Percentiles rank a stretch among this genome's conserved stretches.
These are phyloP conservation scores for Brassica rapa DNA, from an alignment of 345 rosid species.

Conservation along the genomic window DNA sequence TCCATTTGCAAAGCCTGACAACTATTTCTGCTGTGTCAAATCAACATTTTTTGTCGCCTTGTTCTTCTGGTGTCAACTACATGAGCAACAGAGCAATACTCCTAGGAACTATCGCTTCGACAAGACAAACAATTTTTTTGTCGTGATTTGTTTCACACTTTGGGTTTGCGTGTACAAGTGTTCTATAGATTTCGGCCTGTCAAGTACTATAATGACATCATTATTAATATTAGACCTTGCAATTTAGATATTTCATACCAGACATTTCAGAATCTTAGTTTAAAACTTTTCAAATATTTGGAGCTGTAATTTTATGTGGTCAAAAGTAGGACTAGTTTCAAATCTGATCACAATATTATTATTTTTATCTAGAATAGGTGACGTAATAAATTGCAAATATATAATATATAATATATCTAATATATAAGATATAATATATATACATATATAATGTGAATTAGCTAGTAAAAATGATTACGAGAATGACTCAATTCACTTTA, in stretches of 20 bases:
- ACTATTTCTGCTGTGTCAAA: background rate
- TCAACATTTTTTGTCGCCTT: background rate
- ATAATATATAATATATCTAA: too few species aligned
- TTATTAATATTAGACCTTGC: background rate
- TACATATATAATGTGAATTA: background rate
- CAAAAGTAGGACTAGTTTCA: background rate
- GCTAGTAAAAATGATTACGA: background rate
- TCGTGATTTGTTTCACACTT: background rate
- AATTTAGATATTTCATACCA: background rate
- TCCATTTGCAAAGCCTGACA: conserved; percentile 15
- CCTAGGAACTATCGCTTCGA: background rate
- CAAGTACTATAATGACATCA: background rate
- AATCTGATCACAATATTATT: background rate
- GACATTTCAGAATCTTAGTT: background rate
- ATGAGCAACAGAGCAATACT: background rate
- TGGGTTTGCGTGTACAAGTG: background rate
- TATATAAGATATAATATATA: background rate
- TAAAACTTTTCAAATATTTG: background rate
- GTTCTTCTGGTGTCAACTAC: background rate
- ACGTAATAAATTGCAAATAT: background rate
- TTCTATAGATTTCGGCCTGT: background rate
- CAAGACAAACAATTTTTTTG: background rate
- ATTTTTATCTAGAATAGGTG: background rate
- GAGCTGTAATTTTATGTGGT: background rate
- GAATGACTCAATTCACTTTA: background rate